phyloP scores from a whole-genome alignment of 208 protist genomes.

The Angomonas deanei region DNA sequence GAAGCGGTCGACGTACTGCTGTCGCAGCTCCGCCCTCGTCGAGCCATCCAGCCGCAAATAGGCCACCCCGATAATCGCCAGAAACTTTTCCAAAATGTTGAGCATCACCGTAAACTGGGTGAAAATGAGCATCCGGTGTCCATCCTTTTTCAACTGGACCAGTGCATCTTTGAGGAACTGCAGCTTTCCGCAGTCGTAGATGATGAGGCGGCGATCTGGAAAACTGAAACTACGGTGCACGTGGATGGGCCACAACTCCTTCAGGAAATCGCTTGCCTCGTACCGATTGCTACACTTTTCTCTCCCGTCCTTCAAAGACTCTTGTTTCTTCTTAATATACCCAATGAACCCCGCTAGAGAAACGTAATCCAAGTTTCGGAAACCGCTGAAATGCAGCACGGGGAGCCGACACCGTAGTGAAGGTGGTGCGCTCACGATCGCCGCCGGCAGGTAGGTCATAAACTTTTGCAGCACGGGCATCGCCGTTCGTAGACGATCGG shows the following conservation, averaged over 20 bases:
- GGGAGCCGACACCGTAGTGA: conserved; percentile 40
- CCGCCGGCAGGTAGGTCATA: conserved; percentile 55
- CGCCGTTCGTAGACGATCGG: conserved; percentile 22
- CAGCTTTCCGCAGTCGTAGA: conserved; percentile 97
- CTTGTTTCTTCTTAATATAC: conserved; percentile 9
- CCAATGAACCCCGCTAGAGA: conserved; percentile 36
- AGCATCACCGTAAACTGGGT: conserved; percentile 98
- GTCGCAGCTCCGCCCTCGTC: conserved; percentile 87
- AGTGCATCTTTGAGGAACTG: conserved; percentile 87
- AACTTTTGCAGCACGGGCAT: conserved; percentile 43
- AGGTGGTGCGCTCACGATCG: conserved; percentile 27
- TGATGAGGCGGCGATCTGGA: conserved; percentile 93
- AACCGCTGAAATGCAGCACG: conserved; percentile 19
- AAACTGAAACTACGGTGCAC: conserved; percentile 85
- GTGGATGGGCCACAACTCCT: conserved; percentile 68
- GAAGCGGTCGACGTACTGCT: conserved; percentile 92
- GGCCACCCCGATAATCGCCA: conserved; percentile 82
- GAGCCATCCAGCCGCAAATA: conserved; percentile 96
- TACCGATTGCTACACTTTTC: conserved; percentile 18
- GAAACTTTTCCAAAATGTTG: conserved; percentile 96
- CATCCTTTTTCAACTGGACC: conserved; percentile 61
- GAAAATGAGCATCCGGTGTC: conserved; percentile 97
- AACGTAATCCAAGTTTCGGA: conserved; percentile 19
- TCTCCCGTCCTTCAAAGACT: neutral
- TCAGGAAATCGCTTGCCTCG: conserved; percentile 47